phyloP scores from a whole-genome alignment of 345 rosid species.

The Eucalyptus grandis region DNA sequence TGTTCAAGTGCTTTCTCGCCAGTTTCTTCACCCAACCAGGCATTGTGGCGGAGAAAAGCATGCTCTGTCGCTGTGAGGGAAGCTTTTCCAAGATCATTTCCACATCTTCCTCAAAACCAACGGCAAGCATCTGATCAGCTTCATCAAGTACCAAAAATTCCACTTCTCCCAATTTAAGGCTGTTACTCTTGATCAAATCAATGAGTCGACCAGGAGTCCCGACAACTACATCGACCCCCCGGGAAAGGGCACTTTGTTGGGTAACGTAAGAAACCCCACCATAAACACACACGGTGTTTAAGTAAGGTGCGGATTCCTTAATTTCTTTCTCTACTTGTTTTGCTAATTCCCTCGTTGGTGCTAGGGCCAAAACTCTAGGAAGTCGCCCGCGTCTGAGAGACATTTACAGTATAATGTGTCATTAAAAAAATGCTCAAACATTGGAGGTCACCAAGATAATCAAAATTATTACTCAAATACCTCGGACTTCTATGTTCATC shows the following conservation, averaged over 20 bases:
- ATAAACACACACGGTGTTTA: slow-evolving; percentile 83
- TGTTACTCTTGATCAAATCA: slow-evolving; percentile 65
- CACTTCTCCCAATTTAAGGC: slow-evolving; percentile 82
- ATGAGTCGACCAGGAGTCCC: slow-evolving; percentile 97
- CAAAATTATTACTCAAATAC: slow-evolving; percentile 15
- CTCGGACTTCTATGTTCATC: slow-evolving; percentile 25
- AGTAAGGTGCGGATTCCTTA: slow-evolving; percentile 78
- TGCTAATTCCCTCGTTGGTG: slow-evolving; percentile 90
- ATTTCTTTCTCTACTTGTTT: slow-evolving; percentile 97
- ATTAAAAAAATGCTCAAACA: not conserved
- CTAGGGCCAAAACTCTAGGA: slow-evolving; percentile 71
- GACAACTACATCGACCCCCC: slow-evolving; percentile 95
- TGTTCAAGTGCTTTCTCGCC: slow-evolving; percentile 80
- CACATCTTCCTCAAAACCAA: slow-evolving; percentile 95
- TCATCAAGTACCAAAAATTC: slow-evolving; percentile 95
- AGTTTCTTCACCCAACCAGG: slow-evolving; percentile 94
- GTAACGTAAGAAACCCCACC: slow-evolving; percentile 88
- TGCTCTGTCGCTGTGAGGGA: slow-evolving; percentile 79
- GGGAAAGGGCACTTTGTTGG: slow-evolving; percentile 74
- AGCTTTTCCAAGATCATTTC: slow-evolving; percentile 82
- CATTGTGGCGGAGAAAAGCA: slow-evolving; percentile 99
- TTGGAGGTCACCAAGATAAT: not conserved
- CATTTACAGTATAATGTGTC: not conserved
- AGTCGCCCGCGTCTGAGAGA: slow-evolving; percentile 54
- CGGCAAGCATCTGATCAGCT: slow-evolving; percentile 99